Conservation (phyloP, 148 eudicot genomes). For the Silene latifolia region DNA sequence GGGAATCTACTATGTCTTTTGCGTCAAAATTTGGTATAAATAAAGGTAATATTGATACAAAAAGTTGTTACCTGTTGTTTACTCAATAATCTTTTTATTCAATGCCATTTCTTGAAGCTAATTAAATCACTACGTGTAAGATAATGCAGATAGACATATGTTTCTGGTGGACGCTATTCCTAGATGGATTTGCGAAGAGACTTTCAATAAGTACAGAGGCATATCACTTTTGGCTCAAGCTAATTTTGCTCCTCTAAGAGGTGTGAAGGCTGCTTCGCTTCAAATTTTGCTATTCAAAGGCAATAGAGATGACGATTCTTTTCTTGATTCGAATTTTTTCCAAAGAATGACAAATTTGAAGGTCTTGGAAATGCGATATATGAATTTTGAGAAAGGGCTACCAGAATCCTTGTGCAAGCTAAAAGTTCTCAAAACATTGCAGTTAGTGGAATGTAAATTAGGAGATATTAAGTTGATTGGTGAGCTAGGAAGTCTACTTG, state of each 20-base stretch:
- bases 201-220: too few relatives aligned
- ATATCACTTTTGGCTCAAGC: too few relatives aligned
- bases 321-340: background rate
- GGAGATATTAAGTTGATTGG: slow-evolving; percentile 7
- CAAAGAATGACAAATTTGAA: too few relatives aligned
- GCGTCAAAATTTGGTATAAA: background rate
- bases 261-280: background rate
- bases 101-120: background rate
- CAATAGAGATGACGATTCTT: background rate
- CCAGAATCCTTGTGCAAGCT: background rate
- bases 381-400: background rate
- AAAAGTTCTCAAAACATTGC: background rate
- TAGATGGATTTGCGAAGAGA: too few relatives aligned
- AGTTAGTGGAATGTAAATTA: background rate
- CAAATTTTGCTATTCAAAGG: background rate
- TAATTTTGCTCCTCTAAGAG: background rate
- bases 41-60: background rate
- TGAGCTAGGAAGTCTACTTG: background rate
- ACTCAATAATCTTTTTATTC: background rate
- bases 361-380: too few relatives aligned
- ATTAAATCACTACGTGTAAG: background rate
- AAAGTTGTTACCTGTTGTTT: background rate
- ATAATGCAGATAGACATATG: background rate
- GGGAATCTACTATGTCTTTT: too few relatives aligned
- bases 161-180: too few relatives aligned